phyloP scores from a whole-genome alignment of 192 early-diverging fungal genomes.

The Gryganskiella cystojenkinii region DNA sequence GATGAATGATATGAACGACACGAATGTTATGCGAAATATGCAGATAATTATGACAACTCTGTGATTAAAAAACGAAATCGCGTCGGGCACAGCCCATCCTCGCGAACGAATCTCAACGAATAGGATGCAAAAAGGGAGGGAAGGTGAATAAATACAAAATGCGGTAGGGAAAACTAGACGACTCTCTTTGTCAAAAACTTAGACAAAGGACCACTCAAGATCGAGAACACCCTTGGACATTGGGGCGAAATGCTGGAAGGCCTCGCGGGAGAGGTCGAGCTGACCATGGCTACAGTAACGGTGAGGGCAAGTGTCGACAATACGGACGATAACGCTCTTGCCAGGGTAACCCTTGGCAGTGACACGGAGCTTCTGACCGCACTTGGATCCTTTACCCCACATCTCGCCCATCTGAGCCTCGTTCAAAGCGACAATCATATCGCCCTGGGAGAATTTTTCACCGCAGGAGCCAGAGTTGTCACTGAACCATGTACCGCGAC shows the following conservation, averaged over 20 bases:
- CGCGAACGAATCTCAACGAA: too few relatives aligned
- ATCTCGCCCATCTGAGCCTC: slow-evolving; percentile 39
- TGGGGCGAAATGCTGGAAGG: slow-evolving; percentile 38
- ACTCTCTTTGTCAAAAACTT: background rate
- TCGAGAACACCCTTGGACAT: slow-evolving; percentile 32
- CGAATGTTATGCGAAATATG: background rate
- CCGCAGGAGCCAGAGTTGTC: slow-evolving; percentile 43
- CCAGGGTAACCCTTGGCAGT: slow-evolving; percentile 19
- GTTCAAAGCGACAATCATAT: slow-evolving; percentile 49
- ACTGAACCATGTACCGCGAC: slow-evolving; percentile 52
- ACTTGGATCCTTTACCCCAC: slow-evolving; percentile 39
- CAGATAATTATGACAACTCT: too few relatives aligned
- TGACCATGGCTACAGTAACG: slow-evolving; percentile 34
- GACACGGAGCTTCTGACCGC: slow-evolving; percentile 37
- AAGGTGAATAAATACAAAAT: background rate
- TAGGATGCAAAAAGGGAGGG: background rate
- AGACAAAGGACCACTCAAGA: slow-evolving; percentile 45
- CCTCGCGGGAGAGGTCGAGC: slow-evolving; percentile 36
- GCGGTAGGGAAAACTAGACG: too few relatives aligned
- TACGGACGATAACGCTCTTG: slow-evolving; percentile 18
- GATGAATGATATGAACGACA: background rate
- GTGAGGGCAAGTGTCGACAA: slow-evolving; percentile 43
- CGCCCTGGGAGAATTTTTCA: slow-evolving; percentile 25
- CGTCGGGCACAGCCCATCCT: slow-evolving; percentile 6
- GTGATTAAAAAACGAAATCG: background rate